Base-by-base conservation (phyloP, 345 rosid genomes). In the Angophora floribunda region DNA sequence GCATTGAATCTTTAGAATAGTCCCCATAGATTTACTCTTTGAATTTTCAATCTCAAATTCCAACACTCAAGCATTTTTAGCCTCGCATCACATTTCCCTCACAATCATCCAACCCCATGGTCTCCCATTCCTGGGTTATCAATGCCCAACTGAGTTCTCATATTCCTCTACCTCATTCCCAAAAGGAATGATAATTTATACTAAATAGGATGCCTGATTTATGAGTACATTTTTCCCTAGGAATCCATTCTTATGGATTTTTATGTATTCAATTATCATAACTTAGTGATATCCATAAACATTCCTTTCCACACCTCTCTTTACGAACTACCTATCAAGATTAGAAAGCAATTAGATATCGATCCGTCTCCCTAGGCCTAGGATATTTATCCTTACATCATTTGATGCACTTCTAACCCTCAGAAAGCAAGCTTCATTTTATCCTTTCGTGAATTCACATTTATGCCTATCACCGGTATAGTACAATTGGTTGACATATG, bases 331-430 rank as follows among this genome's bases (percentile, higher is more conserved):
- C 49, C 49, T 19, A 17, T 0, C 82, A 75, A 75, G 82, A 75
- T 21, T 41, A 75, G 13, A 41, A 75, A 19, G 49, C 49, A 1
- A 75, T 49, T 75, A 75, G 84, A 41, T 9, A 70, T 70, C 2
- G 47, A 70, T 70, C 22, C 2, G 0, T 70, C 47, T 70, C 26
- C 47, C 47, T 70, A 0, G 47, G 82, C 47, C 47, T 19, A 22
- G 63, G 28, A 70, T 5, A 41, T 36, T 36, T 70, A 70, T 36
- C 12, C 82, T 19, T 70, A 9, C 26, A 17, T 36, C 82, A 70
- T 36, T 61, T 61, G 13, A 19, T 41, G 13, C 26, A 36, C 24
- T 70, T 22, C 47, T 70, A 70, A 36, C 24, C 47, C 82, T 70
- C 13, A 4, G 22, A 67, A 70, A 32, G 82, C 82, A 70, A 70